phyloP scores from a whole-genome alignment of 2,329 filamentous ascomycete genomes.

The Thermothelomyces thermophilus region DNA sequence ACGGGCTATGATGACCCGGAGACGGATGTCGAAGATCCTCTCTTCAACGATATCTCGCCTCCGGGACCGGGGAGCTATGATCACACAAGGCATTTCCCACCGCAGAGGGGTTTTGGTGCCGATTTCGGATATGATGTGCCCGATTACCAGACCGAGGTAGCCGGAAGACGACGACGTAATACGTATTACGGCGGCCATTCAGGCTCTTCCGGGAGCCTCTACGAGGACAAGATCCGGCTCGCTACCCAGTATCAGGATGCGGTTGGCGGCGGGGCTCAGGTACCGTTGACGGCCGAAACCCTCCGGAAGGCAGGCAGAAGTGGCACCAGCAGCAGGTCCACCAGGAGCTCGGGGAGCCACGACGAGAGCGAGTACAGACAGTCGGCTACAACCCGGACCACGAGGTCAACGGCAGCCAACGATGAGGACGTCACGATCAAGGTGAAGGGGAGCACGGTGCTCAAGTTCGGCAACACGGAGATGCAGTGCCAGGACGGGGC shows the following conservation, averaged over 20 bases:
- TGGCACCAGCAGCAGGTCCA: constrained; percentile 49
- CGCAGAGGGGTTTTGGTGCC: constrained; percentile 31
- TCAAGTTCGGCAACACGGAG: constrained; percentile 50
- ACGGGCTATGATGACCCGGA: constrained; percentile 34
- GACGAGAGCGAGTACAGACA: constrained; percentile 59
- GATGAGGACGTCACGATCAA: constrained; percentile 58
- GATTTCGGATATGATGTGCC: constrained; percentile 35
- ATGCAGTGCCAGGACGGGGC: constrained; percentile 54
- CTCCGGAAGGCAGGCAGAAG: constrained; percentile 46
- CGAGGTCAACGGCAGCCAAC: constrained; percentile 40
- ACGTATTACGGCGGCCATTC: constrained; percentile 36
- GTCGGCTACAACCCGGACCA: constrained; percentile 56
- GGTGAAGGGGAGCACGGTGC: constrained; percentile 48
- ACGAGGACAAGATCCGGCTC: constrained; percentile 37
- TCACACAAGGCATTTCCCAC: constrained; percentile 27
- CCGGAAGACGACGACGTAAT: constrained; percentile 29
- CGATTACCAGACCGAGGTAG: constrained; percentile 36
- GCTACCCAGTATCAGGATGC: constrained; percentile 49
- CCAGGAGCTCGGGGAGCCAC: constrained; percentile 51
- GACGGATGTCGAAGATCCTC: constrained; percentile 28
- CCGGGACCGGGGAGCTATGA: constrained; percentile 28
- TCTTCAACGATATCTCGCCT: constrained; percentile 37
- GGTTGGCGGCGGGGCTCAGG: constrained; percentile 37
- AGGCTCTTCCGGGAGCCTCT: constrained; percentile 29
- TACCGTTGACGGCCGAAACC: constrained; percentile 50